Evolutionary conservation across 2,329 filamentous ascomycete species (phyloP).

Genomic region (Fusarium xyrophilum): DNA sequence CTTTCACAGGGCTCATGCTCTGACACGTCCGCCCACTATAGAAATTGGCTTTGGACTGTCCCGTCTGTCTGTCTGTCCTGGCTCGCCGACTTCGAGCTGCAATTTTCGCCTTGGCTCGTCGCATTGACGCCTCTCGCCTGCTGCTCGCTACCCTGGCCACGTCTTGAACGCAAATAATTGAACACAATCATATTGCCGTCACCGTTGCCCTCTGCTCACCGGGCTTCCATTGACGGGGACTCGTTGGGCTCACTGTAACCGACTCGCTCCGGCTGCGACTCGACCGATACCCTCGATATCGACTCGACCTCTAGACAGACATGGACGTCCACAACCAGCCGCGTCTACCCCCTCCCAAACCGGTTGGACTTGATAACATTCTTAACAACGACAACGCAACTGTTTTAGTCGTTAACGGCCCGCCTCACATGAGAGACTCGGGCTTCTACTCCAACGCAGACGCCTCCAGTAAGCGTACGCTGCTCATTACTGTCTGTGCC

Average conservation of each 20-base stretch:
- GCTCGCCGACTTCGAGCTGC: not conserved
- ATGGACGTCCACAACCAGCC: constrained; percentile 43
- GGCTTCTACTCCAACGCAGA: constrained; percentile 55
- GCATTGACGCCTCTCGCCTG: constrained; percentile 13
- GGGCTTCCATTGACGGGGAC: constrained; percentile 11
- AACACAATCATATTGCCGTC: not conserved
- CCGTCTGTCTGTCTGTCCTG: not conserved
- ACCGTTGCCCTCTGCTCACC: not conserved
- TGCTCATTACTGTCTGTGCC: constrained; percentile 25
- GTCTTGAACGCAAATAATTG: constrained; percentile 9
- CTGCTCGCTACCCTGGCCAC: constrained; percentile 4
- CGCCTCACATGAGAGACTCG: constrained; percentile 50
- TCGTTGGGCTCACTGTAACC: constrained; percentile 9
- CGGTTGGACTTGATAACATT: constrained; percentile 50
- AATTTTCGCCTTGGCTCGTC: constrained; percentile 7
- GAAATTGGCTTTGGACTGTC: constrained; percentile 2
- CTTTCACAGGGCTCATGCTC: constrained; percentile 24
- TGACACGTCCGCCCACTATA: constrained; percentile 23
- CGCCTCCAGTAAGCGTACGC: constrained; percentile 53
- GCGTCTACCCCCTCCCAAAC: constrained; percentile 43
- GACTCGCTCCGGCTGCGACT: constrained; percentile 7
- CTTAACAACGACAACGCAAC: constrained; percentile 48
- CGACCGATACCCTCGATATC: constrained; percentile 22
- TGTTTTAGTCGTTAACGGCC: constrained; percentile 37
- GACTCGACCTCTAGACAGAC: constrained; percentile 14